A percentile compares a stretch with the other conserved stretches of the same genome.
Conservation (phyloP, 1,284 basidiomycete species). For the Sporisorium sorghi region DNA sequence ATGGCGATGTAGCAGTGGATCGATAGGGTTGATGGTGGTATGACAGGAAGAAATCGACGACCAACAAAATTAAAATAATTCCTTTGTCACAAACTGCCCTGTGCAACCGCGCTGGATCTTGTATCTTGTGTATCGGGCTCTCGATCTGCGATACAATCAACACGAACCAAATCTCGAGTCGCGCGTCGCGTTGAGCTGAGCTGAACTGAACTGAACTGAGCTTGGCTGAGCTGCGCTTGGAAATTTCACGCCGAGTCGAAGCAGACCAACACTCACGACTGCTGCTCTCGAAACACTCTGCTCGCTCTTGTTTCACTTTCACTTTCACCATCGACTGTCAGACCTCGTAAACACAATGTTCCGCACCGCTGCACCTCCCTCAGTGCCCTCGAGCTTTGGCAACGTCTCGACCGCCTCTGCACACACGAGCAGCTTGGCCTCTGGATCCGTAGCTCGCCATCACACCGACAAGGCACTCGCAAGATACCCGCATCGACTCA, state of each 20-base stretch:
- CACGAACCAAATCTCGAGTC: constrained; percentile 10
- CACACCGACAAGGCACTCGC: constrained; percentile 36
- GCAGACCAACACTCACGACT: constrained; percentile 43
- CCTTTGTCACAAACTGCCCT: constrained; percentile 6
- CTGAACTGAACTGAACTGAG: constrained; percentile 27
- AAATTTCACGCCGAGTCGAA: constrained; percentile 15
- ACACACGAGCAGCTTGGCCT: constrained; percentile 28
- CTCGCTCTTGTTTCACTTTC: background rate
- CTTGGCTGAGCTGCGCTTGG: constrained; percentile 15
- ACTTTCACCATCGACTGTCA: background rate
- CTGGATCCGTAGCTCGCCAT: constrained; percentile 44
- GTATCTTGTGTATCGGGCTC: constrained; percentile 15
- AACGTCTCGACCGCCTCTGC: constrained; percentile 19
- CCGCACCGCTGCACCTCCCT: constrained; percentile 41
- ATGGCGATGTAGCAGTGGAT: background rate
- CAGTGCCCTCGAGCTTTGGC: constrained; percentile 38
- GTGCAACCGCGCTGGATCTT: constrained; percentile 3
- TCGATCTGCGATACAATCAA: constrained; percentile 20
- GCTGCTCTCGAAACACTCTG: no score
- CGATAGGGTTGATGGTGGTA: background rate
- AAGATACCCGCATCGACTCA: constrained; percentile 63
- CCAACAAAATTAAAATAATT: constrained; percentile 4
- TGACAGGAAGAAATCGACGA: constrained; percentile 7
- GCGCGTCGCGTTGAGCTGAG: constrained; percentile 43
- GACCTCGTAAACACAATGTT: constrained; percentile 29